Evolutionary conservation across 306 rosid species (phyloP), one percentile per base, ranked within the genome.

Genomic region (Datisca glomerata): DNA sequence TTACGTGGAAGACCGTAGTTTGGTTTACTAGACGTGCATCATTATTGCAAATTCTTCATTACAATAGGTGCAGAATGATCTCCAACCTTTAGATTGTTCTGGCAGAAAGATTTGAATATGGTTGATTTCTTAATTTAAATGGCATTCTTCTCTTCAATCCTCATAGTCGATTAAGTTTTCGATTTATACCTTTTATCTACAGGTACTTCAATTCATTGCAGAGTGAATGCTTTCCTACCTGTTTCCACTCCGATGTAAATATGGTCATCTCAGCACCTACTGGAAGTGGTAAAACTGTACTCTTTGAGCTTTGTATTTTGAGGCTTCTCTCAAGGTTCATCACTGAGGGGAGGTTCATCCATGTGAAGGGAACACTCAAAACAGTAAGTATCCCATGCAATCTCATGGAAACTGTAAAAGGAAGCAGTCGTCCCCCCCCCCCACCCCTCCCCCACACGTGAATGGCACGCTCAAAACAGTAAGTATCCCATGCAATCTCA

Each of bases 241-340:
- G 97, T 70, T 76, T 79, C 70, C 74, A 89, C 72, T 79, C 97
- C 21, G 89, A 89, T 63, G 57, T 38, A 51, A 89, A 89, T 69
- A 77, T 89, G 97, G 75, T 83, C 59, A 73, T 89, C 63, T 83
- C 97, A 20, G 97, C 97, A 15, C 97, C 97, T 34, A 89, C 97
- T 43, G 95, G 95, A 41, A 80, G 97, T 61, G 97, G 97, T 21
- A 89, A 89, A 80, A 89, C 97, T 18, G 91, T 74, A 53, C 81
- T 89, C 38, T 89, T 89, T 56, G 97, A 89, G 72, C 95, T 89
- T 45, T 83, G 97, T 71, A 59, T 83, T 56, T 68, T 89, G 81
- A 80, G 93, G 75, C 81, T 89, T 56, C 83, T 89, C 57, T 72
- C 97, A 37, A 65, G 65, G 64, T 89, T 68, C 63, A 61, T 89